Conservation (phyloP, 2,329 filamentous ascomycete genomes). For the Talaromyces islandicus region DNA sequence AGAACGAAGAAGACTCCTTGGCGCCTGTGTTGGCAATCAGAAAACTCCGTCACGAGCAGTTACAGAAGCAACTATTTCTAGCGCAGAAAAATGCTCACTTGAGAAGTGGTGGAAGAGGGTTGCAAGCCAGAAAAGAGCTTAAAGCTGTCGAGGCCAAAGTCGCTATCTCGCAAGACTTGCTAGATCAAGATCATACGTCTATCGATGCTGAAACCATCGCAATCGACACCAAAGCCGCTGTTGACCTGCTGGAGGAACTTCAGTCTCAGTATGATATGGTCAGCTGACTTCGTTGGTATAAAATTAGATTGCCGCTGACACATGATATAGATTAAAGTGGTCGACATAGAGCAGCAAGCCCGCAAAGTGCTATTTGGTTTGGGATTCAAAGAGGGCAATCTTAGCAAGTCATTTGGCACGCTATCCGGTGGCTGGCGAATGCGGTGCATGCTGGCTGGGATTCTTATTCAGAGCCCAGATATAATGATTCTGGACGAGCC, state of each 20-base stretch:
- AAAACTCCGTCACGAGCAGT: slow-evolving; percentile 55
- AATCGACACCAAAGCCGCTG: slow-evolving; percentile 62
- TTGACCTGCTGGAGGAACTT: slow-evolving; percentile 63
- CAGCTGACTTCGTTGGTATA: not conserved
- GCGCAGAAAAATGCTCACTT: slow-evolving; percentile 68
- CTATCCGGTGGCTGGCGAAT: slow-evolving; percentile 76
- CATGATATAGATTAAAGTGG: slow-evolving; percentile 44
- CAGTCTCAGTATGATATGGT: slow-evolving; percentile 63
- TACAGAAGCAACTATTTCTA: slow-evolving; percentile 59
- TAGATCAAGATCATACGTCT: slow-evolving; percentile 49
- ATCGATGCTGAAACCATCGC: slow-evolving; percentile 55
- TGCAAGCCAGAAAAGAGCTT: slow-evolving; percentile 70
- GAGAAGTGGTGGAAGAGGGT: slow-evolving; percentile 67
- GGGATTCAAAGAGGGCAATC: slow-evolving; percentile 60
- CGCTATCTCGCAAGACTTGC: slow-evolving; percentile 49
- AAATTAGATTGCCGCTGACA: not conserved
- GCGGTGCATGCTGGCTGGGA: slow-evolving; percentile 59
- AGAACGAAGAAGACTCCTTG: slow-evolving; percentile 47
- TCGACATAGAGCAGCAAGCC: slow-evolving; percentile 60
- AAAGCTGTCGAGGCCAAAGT: slow-evolving; percentile 63
- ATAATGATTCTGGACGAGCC: slow-evolving; percentile 80
- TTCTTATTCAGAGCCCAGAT: slow-evolving; percentile 66
- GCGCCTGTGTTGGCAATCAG: slow-evolving; percentile 57
- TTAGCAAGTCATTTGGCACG: slow-evolving; percentile 55
- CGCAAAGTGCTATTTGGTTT: slow-evolving; percentile 62